phyloP scores from a whole-genome alignment of 2,329 filamentous ascomycete genomes.

The Cryphonectria nitschkei region DNA sequence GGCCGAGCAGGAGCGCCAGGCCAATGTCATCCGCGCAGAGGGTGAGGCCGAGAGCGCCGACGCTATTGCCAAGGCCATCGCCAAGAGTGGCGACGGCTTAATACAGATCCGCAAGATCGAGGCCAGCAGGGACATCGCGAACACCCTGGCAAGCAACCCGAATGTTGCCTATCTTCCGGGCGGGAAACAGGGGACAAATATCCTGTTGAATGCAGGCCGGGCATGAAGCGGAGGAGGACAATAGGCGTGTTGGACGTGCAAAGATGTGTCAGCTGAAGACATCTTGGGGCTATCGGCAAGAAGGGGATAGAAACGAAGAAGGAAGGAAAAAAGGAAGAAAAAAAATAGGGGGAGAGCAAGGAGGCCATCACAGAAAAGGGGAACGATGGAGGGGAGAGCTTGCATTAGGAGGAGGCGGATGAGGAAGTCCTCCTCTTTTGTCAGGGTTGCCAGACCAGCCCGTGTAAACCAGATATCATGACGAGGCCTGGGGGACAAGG shows the following conservation, averaged over 20 bases:
- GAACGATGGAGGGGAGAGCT: neutral
- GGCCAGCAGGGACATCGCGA: slow-evolving; percentile 92
- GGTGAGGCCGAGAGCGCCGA: slow-evolving; percentile 97
- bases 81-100: slow-evolving; percentile 89
- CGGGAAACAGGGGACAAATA: slow-evolving; percentile 66
- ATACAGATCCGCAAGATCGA: slow-evolving; percentile 97
- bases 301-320: no score
- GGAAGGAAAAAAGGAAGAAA: neutral
- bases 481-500: neutral
- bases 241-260: neutral
- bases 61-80: slow-evolving; percentile 90
- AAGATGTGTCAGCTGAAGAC: neutral
- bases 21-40: slow-evolving; percentile 97
- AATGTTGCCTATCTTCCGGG: slow-evolving; percentile 95
- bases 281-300: neutral
- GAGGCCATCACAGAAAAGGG: slow-evolving; percentile 13
- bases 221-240: slow-evolving; percentile 34
- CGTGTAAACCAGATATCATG: slow-evolving; percentile 25
- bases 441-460: slow-evolving; percentile 12
- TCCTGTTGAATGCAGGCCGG: slow-evolving; percentile 57
- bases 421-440: neutral
- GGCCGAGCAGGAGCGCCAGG: slow-evolving; percentile 97
- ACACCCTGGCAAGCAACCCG: slow-evolving; percentile 85
- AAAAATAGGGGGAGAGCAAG: neutral
- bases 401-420: neutral